A percentile compares a stretch with the other conserved stretches of the same genome.
phyloP scores from a whole-genome alignment of 176 grass and related monocot species.

The Rhipidocladum racemiflorum region DNA sequence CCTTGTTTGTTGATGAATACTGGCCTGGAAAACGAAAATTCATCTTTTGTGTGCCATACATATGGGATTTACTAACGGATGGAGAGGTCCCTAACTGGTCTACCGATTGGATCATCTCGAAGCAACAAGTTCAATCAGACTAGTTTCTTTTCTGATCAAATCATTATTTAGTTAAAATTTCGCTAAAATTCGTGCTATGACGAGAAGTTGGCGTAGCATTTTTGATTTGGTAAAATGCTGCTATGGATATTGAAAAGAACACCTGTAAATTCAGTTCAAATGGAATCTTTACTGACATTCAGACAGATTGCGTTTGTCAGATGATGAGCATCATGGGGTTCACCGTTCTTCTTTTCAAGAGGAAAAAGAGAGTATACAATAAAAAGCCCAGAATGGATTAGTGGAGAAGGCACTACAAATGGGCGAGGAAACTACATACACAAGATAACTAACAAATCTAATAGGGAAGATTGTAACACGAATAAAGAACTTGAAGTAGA shows the following conservation, averaged over 20 bases:
- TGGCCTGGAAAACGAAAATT: not conserved
- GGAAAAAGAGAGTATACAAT: not conserved
- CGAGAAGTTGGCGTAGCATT: not conserved
- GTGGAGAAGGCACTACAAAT: not conserved
- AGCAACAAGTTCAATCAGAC: not conserved
- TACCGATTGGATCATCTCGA: not conserved
- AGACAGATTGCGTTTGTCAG: not conserved
- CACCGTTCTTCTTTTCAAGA: not conserved
- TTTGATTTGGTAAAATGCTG: not conserved
- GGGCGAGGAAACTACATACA: constrained; percentile 23
- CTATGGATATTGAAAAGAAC: not conserved
- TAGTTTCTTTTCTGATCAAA: not conserved
- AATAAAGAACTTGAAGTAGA: constrained; percentile 28
- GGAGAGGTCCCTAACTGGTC: not conserved
- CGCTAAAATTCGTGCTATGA: not conserved
- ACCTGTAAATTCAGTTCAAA: not conserved
- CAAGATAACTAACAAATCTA: constrained; percentile 21
- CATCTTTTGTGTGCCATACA: not conserved
- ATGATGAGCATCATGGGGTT: not conserved
- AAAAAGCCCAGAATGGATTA: not conserved
- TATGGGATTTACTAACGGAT: not conserved
- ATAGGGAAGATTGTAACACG: not conserved
- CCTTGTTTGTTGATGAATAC: not conserved
- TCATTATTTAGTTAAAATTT: not conserved
- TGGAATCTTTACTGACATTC: not conserved